Evolutionary conservation across 2,329 filamentous ascomycete species (phyloP), one percentile per base, ranked within the genome.

Genomic region (Curvularia spicifera): DNA sequence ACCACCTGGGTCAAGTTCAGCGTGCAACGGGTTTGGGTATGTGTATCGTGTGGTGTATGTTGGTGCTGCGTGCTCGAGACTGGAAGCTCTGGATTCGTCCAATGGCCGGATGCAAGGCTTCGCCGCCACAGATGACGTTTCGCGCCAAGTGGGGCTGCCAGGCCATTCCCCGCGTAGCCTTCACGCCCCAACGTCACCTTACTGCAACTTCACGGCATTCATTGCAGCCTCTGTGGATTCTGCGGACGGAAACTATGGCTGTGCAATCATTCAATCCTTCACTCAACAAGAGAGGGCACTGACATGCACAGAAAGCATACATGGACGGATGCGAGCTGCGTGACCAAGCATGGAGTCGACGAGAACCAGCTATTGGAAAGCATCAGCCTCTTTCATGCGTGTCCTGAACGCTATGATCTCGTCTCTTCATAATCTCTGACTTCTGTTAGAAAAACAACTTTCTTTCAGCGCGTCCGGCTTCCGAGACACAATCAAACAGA

Each of bases 51-150:
- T 15, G n/a, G 15, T 46, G 35, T 47, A 26, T 40, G 12, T 33
- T 42, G 10, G 26, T n/a, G 51, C 28, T 18, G 35, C 37, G 42
- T 39, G n/a, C 44, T 40, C 50, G 22, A 28, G 12, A 45, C 44
- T 43, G 46, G 43, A 49, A 53, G 39, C 44, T 56, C 26, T 58
- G 39, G 50, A 51, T 42, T 35, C 39, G 49, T 42, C 26, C 31
- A 50, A 29, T 39, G 57, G 60, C 59, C 54, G 60, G 58, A 53
- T 60, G 52, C 37, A 46, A 55, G 42, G 50, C 37, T 46, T 48
- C 46, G 43, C 55, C 53, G 55, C 55, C 53, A 57, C 60, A 58
- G 59, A 64, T 61, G 61, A 64, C 56, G 61, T 58, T 57, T 58
- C 51, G 58, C 56, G 55, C 58, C 55, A 60, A 60, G 58, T 58